Evolutionary conservation across 2,329 filamentous ascomycete genomes (phyloP).

Genomic region (Alternaria sp.): DNA sequence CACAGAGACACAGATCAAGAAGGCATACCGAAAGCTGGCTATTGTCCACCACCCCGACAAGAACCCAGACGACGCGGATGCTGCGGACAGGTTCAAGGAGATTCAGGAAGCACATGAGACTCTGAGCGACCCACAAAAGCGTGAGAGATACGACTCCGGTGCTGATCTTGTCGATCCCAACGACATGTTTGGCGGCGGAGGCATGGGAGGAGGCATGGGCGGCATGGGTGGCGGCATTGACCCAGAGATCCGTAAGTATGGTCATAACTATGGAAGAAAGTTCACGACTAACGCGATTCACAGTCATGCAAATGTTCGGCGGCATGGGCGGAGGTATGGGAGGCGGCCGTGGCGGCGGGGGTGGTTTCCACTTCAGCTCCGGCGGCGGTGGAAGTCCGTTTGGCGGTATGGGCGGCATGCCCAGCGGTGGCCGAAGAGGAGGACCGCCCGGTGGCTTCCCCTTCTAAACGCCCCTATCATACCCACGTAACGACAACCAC

Average conservation of each 20-base stretch:
- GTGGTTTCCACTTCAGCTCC: constrained; percentile 52
- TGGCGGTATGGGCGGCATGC: constrained; percentile 45
- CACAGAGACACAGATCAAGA: constrained; percentile 85
- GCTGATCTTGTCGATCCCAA: constrained; percentile 87
- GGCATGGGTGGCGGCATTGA: constrained; percentile 62
- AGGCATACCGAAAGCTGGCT: constrained; percentile 93
- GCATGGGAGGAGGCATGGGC: constrained; percentile 30
- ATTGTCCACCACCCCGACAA: constrained; percentile 97
- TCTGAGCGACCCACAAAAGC: constrained; percentile 92
- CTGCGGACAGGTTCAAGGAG: constrained; percentile 95
- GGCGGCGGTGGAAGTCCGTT: constrained; percentile 49
- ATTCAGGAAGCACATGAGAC: constrained; percentile 97
- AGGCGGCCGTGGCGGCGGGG: constrained; percentile 54
- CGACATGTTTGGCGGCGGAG: constrained; percentile 76
- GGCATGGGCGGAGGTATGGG: constrained; percentile 59
- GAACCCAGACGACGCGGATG: constrained; percentile 84
- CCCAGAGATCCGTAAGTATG: constrained; percentile 42
- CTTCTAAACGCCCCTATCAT: constrained; percentile 18
- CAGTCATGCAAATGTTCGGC: constrained; percentile 49
- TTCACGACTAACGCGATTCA: constrained; percentile 13
- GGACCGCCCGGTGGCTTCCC: constrained; percentile 43
- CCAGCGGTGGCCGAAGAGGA: constrained; percentile 39
- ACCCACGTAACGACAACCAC: background rate
- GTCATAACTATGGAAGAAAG: background rate
- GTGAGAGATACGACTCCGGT: constrained; percentile 87